These are phyloP conservation scores for Dicorynia guianensis DNA, from an alignment of 306 rosid species.

Conservation along the genomic window DNA sequence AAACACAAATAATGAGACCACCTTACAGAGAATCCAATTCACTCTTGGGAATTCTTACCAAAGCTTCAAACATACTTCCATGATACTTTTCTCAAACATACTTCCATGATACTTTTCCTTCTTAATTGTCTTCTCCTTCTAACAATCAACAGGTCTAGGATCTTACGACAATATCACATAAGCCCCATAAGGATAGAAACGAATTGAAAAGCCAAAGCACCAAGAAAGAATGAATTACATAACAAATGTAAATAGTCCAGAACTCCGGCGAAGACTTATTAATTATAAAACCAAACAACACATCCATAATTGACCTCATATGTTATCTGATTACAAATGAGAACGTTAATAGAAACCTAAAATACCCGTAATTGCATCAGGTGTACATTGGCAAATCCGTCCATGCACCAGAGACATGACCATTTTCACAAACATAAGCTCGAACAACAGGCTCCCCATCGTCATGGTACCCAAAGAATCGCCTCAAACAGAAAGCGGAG, in stretches of 20 bases:
- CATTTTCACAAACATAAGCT: conserved; percentile 93
- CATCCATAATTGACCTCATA: not conserved
- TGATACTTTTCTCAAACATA: too few species aligned
- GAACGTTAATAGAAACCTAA: not conserved
- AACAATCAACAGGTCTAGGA: not conserved
- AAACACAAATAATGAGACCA: not conserved
- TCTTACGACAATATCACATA: not conserved
- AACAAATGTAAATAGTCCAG: not conserved
- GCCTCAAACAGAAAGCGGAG: conserved; percentile 83
- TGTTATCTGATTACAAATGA: not conserved
- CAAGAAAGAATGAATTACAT: not conserved
- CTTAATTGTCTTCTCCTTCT: not conserved
- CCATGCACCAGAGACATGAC: conserved; percentile 99
- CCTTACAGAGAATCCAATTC: not conserved
- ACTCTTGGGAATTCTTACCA: not conserved
- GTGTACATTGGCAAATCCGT: conserved; percentile 83
- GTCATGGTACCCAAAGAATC: conserved; percentile 79
- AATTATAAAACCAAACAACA: not conserved
- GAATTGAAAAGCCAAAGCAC: too few species aligned
- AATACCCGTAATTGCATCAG: conserved; percentile 15
- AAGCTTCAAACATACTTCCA: not conserved
- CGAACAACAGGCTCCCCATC: conserved; percentile 96
- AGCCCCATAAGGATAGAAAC: too few species aligned
- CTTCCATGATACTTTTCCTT: not conserved
- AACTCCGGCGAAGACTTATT: not conserved